phyloP scores from a whole-genome alignment of 2,329 filamentous ascomycete genomes.

The Metarhizium sp. region DNA sequence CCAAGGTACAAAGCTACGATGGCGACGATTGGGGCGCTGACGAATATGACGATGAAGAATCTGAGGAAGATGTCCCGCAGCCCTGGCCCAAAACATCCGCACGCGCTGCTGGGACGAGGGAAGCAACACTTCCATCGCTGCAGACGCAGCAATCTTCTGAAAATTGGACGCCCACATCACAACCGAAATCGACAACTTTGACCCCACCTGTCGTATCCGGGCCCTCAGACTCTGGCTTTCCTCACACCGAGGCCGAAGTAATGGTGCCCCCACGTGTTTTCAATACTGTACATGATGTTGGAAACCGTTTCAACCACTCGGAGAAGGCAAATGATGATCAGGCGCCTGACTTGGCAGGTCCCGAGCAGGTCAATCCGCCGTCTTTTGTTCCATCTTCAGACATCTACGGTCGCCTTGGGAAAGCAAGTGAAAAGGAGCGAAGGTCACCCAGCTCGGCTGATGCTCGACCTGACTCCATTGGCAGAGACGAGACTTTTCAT shows the following conservation, averaged over 20 bases:
- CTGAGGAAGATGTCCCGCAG: conserved; percentile 20
- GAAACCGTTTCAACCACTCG: background rate
- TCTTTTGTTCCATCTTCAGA: conserved; percentile 68
- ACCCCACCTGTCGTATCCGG: conserved; percentile 1
- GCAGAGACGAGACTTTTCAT: background rate
- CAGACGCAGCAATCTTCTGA: conserved; percentile 2
- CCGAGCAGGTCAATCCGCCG: background rate
- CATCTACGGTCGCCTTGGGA: conserved; percentile 63
- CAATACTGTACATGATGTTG: background rate
- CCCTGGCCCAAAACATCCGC: background rate
- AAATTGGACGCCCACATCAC: background rate
- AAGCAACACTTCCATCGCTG: conserved; percentile 6
- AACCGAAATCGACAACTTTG: background rate
- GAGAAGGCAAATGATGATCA: background rate
- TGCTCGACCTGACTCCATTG: background rate
- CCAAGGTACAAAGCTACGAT: conserved; percentile 77
- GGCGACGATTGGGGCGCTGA: conserved; percentile 87
- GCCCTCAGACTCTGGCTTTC: background rate
- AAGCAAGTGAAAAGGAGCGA: conserved; percentile 45
- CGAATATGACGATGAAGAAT: conserved; percentile 50
- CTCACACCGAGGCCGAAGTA: background rate
- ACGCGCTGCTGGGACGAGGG: background rate
- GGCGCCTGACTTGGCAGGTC: background rate
- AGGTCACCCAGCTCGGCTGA: background rate
- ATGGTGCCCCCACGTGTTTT: background rate